These are phyloP conservation scores for Penicillium olsonii DNA, from an alignment of 2,329 filamentous ascomycete genomes.

Conservation along the genomic window DNA sequence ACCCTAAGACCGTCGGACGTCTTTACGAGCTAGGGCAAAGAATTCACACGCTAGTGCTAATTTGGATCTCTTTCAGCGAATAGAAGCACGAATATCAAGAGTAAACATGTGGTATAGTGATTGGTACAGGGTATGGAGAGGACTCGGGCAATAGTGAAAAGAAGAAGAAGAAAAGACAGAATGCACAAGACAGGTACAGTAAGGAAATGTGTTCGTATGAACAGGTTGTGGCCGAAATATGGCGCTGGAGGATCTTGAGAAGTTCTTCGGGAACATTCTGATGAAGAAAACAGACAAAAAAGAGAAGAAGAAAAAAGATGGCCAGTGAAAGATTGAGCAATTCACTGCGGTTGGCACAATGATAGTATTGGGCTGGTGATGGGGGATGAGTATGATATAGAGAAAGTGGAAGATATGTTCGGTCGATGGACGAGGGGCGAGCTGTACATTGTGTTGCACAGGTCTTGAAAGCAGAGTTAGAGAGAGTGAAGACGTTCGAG, in stretches of 20 bases:
- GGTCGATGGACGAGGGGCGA: constrained; percentile 6
- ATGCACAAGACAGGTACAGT: constrained; percentile 5
- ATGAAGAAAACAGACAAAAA: constrained; percentile 5
- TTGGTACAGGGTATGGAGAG: constrained; percentile 29
- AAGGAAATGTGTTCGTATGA: constrained; percentile 7
- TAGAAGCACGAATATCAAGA: constrained; percentile 13
- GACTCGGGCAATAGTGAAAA: constrained; percentile 3
- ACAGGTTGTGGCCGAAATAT: not conserved
- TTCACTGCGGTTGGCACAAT: constrained; percentile 3
- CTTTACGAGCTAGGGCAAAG: not conserved
- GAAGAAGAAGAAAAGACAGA: not conserved
- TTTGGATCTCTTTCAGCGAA: constrained; percentile 6
- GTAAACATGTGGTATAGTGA: constrained; percentile 27
- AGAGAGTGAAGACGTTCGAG: not conserved
- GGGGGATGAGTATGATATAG: constrained; percentile 11
- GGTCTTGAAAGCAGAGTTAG: not conserved
- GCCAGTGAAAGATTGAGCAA: constrained; percentile 1
- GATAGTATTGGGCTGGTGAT: constrained; percentile 6
- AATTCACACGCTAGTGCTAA: constrained; percentile 9
- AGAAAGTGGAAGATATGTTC: constrained; percentile 13
- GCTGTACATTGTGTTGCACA: constrained; percentile 1
- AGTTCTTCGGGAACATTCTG: not conserved
- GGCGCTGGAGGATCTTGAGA: not conserved
- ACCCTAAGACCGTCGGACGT: not conserved
- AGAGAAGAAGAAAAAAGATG: constrained; percentile 6